Evolutionary conservation across 192 early-diverging fungal genomes (phyloP).

Genomic region (Coemansia sp.): DNA sequence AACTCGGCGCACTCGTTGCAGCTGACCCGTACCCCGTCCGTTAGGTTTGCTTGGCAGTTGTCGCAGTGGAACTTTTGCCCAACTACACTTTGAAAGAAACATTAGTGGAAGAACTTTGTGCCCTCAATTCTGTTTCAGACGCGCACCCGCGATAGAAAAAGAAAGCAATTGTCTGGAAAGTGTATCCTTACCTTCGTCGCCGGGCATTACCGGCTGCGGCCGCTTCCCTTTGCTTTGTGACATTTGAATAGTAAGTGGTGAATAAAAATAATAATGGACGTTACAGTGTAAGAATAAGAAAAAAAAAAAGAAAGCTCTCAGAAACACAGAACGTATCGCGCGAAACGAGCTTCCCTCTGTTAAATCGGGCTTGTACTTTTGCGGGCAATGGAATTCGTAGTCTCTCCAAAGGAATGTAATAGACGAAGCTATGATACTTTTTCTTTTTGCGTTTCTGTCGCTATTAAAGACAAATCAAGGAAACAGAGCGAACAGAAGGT

Average conservation of each 20-base stretch:
- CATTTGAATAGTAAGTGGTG: background rate
- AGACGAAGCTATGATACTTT: no score
- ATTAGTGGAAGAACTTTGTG: background rate
- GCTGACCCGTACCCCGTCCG: slow-evolving; percentile 84
- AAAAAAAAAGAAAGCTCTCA: no score
- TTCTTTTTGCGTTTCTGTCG: no score
- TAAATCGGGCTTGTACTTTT: no score
- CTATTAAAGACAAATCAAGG: no score
- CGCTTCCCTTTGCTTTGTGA: background rate
- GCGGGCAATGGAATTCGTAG: no score
- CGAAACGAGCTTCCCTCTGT: no score
- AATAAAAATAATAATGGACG: background rate
- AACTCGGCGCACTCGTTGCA: slow-evolving; percentile 87
- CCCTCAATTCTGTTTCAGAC: no score
- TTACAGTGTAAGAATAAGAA: background rate
- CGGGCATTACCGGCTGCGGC: slow-evolving; percentile 4
- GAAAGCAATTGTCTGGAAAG: no score
- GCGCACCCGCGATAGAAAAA: no score
- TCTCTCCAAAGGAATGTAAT: no score
- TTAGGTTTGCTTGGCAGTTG: slow-evolving; percentile 86
- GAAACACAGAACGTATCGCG: background rate
- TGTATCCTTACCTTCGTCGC: slow-evolving; percentile 8
- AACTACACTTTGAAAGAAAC: slow-evolving; percentile 18
- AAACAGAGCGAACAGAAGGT: no score
- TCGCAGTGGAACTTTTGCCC: slow-evolving; percentile 74